Conservation (phyloP, 495 filamentous ascomycete genomes). For the Podospora pseudopauciseta region DNA sequence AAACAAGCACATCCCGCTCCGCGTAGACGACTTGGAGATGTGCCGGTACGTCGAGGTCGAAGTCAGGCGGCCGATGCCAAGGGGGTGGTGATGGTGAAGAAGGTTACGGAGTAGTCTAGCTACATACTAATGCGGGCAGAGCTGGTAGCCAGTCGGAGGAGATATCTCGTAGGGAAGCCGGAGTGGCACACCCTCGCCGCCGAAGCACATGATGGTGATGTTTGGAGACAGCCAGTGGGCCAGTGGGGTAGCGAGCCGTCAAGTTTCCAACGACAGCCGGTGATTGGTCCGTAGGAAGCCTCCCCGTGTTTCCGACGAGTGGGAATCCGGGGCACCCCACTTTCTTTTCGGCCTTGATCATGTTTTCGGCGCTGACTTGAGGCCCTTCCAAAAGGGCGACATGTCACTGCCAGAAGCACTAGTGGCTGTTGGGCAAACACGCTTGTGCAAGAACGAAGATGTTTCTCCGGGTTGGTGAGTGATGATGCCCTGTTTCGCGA, state of each 20-base stretch:
- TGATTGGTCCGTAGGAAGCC: conserved; percentile 20
- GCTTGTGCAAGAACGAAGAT: conserved; percentile 9
- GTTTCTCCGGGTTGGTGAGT: conserved; percentile 4
- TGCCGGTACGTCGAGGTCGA: not conserved
- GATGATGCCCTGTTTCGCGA: not conserved
- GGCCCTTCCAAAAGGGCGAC: not conserved
- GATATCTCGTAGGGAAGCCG: not conserved
- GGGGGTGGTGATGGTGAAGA: not conserved
- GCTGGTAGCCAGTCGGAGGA: not conserved
- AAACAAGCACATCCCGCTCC: conserved; percentile 7
- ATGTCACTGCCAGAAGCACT: conserved; percentile 2
- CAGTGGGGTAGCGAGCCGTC: not conserved
- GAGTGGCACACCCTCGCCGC: not conserved
- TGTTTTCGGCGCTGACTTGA: not conserved
- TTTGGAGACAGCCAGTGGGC: not conserved
- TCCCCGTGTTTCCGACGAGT: conserved; percentile 20
- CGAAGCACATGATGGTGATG: conserved; percentile 4
- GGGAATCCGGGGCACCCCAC: not conserved
- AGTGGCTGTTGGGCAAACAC: conserved; percentile 6
- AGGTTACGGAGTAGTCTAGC: not conserved
- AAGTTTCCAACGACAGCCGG: not conserved
- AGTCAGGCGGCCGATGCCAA: not conserved
- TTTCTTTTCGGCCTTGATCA: not conserved
- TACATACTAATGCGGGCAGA: not conserved
- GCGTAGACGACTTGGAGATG: conserved; percentile 11